These are phyloP conservation scores for Curvularia lunata DNA, from an alignment of 2,329 filamentous ascomycete genomes.

Conservation along the genomic window DNA sequence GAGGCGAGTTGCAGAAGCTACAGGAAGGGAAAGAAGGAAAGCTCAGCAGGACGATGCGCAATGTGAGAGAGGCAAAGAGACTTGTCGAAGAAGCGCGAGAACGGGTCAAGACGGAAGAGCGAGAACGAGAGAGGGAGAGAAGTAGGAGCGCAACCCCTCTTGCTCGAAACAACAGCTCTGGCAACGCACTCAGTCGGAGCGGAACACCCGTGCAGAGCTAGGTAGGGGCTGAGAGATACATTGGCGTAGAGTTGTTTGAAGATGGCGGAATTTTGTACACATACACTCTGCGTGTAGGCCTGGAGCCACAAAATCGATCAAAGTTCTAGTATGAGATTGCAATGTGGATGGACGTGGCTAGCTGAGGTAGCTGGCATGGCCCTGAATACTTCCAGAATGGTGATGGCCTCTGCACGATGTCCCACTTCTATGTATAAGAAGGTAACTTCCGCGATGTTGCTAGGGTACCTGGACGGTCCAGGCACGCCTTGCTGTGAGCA, in stretches of 20 bases:
- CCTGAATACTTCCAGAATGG: background rate
- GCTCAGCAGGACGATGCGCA: conserved; percentile 40
- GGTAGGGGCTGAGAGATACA: background rate
- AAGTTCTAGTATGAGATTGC: background rate
- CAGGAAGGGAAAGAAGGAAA: conserved; percentile 45
- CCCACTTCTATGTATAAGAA: too few relatives aligned
- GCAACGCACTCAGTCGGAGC: conserved; percentile 28
- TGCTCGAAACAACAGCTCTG: conserved; percentile 27
- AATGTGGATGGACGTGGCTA: background rate
- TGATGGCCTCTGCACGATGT: background rate
- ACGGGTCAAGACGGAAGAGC: conserved; percentile 40
- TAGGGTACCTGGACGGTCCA: background rate
- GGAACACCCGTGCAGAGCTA: conserved; percentile 29
- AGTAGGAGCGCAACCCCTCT: conserved; percentile 37
- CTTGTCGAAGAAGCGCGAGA: conserved; percentile 46
- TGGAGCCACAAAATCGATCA: background rate
- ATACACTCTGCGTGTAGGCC: conserved; percentile 5
- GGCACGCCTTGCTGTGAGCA: background rate
- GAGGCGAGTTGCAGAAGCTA: conserved; percentile 42
- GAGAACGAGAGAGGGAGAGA: conserved; percentile 33
- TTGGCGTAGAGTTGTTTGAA: background rate
- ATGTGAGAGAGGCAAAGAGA: conserved; percentile 42
- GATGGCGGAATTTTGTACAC: conserved; percentile 11
- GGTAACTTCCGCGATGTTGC: background rate
- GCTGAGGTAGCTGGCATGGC: background rate